Conservation (phyloP, 768 basidiomycete species). For the Boletellus sp. region DNA sequence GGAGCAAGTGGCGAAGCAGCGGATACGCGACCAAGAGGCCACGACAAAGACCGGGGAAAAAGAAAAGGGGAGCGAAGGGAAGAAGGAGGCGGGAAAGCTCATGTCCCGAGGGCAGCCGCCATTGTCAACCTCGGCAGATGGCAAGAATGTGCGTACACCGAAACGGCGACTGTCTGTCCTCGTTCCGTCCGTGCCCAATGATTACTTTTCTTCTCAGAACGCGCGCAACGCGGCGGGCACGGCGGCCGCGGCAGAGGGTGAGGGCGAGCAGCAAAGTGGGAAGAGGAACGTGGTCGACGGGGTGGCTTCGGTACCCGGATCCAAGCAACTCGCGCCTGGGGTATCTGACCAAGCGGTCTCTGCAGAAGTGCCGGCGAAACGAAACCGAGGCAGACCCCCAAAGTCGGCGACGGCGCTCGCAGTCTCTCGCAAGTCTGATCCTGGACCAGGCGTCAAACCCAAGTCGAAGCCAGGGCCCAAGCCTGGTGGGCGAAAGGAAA, state of each 20-base stretch:
- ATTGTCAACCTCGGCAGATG: slow-evolving; percentile 1
- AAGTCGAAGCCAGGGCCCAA: slow-evolving; percentile 4
- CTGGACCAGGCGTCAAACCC: neutral
- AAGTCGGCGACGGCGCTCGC: slow-evolving; percentile 2
- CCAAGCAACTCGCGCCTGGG: slow-evolving; percentile 14
- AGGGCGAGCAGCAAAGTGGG: neutral
- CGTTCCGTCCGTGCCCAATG: slow-evolving; percentile 23
- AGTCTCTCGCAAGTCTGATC: slow-evolving; percentile 2
- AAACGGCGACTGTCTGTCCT: slow-evolving; percentile 30
- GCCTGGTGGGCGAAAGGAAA: neutral
- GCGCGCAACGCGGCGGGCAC: neutral
- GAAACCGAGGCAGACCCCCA: slow-evolving; percentile 18
- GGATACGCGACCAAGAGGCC: neutral
- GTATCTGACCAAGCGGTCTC: slow-evolving; percentile 21
- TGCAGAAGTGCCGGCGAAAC: slow-evolving; percentile 20
- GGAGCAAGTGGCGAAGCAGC: neutral
- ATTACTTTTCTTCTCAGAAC: slow-evolving; percentile 24
- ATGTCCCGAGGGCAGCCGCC: neutral
- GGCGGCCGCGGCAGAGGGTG: neutral
- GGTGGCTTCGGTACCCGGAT: neutral
- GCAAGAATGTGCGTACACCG: neutral
- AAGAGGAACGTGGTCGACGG: neutral
- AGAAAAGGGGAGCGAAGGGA: neutral
- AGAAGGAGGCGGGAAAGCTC: neutral
- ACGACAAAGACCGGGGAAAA: slow-evolving; percentile 1